These are phyloP conservation scores for Myriosclerotinia curreyana DNA, from an alignment of 2,329 filamentous ascomycete genomes.

Conservation along the genomic window DNA sequence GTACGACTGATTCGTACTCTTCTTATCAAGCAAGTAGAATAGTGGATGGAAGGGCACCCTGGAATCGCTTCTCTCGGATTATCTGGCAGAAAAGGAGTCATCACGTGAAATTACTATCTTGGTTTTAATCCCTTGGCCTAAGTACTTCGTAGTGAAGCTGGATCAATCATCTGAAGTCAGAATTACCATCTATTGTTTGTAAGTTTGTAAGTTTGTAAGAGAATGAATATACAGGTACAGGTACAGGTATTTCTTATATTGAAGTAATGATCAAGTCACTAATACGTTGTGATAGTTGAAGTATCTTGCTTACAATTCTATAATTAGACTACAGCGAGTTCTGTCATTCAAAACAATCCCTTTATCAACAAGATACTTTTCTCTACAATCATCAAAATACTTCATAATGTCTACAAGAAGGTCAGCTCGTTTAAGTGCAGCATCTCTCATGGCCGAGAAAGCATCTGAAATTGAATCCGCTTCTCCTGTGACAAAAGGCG, in stretches of 20 bases:
- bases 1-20: constrained; percentile 6
- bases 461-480: constrained; percentile 1
- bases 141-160: neutral
- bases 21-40: neutral
- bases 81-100: constrained; percentile 10
- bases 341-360: neutral
- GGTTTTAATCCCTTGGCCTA: neutral
- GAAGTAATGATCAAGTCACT: constrained; percentile 1
- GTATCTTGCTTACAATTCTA: constrained; percentile 13
- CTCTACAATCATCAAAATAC: constrained; percentile 16
- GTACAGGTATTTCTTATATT: neutral
- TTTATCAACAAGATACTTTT: constrained; percentile 2
- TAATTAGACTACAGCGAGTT: constrained; percentile 28
- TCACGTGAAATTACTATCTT: constrained; percentile 7
- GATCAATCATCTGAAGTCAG: neutral
- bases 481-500: neutral
- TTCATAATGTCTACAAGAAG: constrained; percentile 35
- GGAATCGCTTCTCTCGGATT: neutral
- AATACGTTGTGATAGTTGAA: constrained; percentile 1
- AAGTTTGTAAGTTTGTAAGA: no score
- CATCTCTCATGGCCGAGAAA: constrained; percentile 24
- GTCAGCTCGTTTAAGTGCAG: constrained; percentile 34
- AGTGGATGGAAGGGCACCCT: no score
- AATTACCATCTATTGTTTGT: neutral
- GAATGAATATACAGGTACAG: constrained; percentile 2